Conservation (phyloP, 805 yeast genomes). For the Nematodospora valgi region DNA sequence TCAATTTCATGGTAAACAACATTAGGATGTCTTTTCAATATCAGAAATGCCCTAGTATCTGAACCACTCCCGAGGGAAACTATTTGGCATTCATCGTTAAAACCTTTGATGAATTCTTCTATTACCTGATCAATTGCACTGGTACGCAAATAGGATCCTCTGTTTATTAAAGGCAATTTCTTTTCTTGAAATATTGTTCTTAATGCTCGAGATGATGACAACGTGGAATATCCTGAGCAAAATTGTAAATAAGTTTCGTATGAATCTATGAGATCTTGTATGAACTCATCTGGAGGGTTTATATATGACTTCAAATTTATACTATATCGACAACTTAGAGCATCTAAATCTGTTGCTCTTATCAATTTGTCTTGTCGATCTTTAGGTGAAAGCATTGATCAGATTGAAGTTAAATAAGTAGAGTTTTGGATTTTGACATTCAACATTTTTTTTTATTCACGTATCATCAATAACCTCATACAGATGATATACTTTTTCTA, state of each 20-base stretch:
- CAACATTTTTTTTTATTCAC: background rate
- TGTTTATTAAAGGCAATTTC: constrained; percentile 63
- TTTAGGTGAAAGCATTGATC: constrained; percentile 28
- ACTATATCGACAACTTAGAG: constrained; percentile 60
- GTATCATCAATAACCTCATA: background rate
- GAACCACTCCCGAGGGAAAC: constrained; percentile 80
- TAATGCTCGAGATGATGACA: constrained; percentile 40
- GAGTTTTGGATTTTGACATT: background rate
- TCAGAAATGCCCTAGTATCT: constrained; percentile 62
- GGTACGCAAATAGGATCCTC: constrained; percentile 68
- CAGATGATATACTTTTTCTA: background rate
- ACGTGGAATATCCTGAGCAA: constrained; percentile 34
- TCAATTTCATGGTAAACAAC: constrained; percentile 60
- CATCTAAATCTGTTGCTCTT: constrained; percentile 65
- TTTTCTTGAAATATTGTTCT: constrained; percentile 36
- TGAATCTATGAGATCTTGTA: constrained; percentile 31
- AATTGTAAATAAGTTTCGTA: constrained; percentile 35
- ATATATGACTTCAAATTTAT: constrained; percentile 50
- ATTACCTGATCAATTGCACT: constrained; percentile 47
- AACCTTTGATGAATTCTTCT: constrained; percentile 35
- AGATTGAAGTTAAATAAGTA: background rate
- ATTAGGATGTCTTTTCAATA: constrained; percentile 30
- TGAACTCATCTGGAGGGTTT: constrained; percentile 33
- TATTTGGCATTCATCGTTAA: constrained; percentile 40
- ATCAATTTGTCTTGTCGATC: constrained; percentile 42